Evolutionary conservation across 176 grass and related monocot genomes (phyloP), one percentile per base, ranked within the genome.

Genomic region (Carex myosuroides): DNA sequence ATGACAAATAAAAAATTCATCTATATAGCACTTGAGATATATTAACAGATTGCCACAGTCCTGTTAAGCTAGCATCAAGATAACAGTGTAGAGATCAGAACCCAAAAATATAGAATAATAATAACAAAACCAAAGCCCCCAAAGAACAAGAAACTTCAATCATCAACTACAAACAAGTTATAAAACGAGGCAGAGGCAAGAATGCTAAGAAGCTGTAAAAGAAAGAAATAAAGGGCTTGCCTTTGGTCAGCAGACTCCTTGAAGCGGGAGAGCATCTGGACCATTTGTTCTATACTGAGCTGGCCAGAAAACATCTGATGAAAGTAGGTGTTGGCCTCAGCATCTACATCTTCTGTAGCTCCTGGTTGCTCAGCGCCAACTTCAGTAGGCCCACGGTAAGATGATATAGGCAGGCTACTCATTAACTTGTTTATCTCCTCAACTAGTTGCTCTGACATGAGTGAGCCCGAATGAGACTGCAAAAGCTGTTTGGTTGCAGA

Each of bases 231-330:
- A 14, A 32, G 80, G 80, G 81, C 81, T 37, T 63, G 91, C 95
- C 95, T 91, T 74, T 93, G 88, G 52, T 91, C 93, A 83, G 88
- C 86, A 65, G 95, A 98, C 85, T 98, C 95, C 90, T 94, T 94
- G 82, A 94, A 98, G 64, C 91, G 89, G 72, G 83, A 57, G 82
- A 98, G 95, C 92, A 91, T 98, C 86, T 98, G 92, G 84, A 98
- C 81, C 89, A 94, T 98, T 81, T 88, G 84, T 73, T 98, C 95
- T 84, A 89, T 81, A 84, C 60, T 87, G 74, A 98, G 85, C 72
- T 93, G 89, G 63, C 86, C 95, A 86, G 92, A 89, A 84, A 98
- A 98, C 95, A 98, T 93, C 75, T 98, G 92, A 48, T 90, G 92
- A 86, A 98, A 98, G 85, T 94, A 94, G 80, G 60, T 64, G 74